phyloP scores from a whole-genome alignment of 1,284 basidiomycete species.

The Mixia osmundae region DNA sequence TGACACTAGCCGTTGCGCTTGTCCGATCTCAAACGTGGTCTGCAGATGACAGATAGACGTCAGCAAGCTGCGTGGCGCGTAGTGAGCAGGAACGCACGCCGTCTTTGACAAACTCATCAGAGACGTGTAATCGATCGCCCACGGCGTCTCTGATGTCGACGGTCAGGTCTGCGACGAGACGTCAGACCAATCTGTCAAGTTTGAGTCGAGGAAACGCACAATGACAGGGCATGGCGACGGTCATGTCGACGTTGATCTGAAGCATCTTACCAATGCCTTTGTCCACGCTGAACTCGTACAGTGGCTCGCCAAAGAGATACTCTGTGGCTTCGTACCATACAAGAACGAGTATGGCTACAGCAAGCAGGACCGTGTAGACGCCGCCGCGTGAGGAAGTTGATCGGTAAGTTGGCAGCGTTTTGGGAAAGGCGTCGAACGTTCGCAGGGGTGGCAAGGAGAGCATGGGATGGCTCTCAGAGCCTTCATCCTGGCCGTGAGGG shows the following conservation, averaged over 20 bases:
- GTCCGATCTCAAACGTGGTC: slow-evolving; percentile 60
- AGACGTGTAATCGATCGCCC: slow-evolving; percentile 71
- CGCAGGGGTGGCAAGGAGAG: slow-evolving; percentile 9
- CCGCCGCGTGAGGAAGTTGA: slow-evolving; percentile 64
- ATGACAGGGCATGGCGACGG: slow-evolving; percentile 74
- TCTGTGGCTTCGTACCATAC: slow-evolving; percentile 70
- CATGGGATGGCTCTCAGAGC: too few species aligned
- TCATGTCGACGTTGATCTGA: slow-evolving; percentile 67
- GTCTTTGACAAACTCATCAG: slow-evolving; percentile 59
- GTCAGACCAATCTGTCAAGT: neutral
- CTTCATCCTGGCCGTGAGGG: too few species aligned
- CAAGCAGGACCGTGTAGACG: slow-evolving; percentile 59
- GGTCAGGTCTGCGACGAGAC: slow-evolving; percentile 26
- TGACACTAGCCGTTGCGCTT: slow-evolving; percentile 47
- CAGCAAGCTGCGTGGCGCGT: neutral
- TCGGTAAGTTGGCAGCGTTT: slow-evolving; percentile 63
- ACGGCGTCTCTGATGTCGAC: slow-evolving; percentile 79
- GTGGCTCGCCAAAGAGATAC: slow-evolving; percentile 75
- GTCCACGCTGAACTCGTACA: slow-evolving; percentile 65
- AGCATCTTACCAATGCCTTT: slow-evolving; percentile 35
- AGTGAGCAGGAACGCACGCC: slow-evolving; percentile 32
- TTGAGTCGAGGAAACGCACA: slow-evolving; percentile 33
- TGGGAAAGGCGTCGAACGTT: slow-evolving; percentile 60
- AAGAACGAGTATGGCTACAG: slow-evolving; percentile 42
- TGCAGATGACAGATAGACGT: slow-evolving; percentile 17